Evolutionary conservation across 1,284 basidiomycete species (phyloP), one percentile per base, ranked within the genome.

Genomic region (Blastosporella zonata): DNA sequence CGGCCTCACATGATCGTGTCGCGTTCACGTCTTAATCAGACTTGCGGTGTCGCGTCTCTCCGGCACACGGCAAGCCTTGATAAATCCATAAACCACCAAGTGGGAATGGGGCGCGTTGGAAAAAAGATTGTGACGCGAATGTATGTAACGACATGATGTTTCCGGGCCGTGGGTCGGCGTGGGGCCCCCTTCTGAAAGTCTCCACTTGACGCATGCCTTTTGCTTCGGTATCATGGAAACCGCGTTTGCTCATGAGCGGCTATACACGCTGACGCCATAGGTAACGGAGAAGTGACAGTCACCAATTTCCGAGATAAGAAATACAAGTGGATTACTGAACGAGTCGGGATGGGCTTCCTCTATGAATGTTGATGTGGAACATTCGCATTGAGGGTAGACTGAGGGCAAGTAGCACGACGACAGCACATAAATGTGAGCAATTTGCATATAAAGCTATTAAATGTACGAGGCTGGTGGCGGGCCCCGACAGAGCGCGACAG

Each of bases 1-100:
- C 56, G 56, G 21, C 1, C 8, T 34, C 55, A 59, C 51, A 50
- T 59, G 55, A 59, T 50, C 57, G 55, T 44, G 50, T 46, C 28
- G 29, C 15, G 20, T n/a, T 25, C 23, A n/a, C 9, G n/a, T n/a
- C 6, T 2, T 21, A 22, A 6, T 7, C 1, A n/a, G n/a, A n/a
- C n/a, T n/a, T n/a, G n/a, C n/a, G n/a, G n/a, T n/a, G n/a, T n/a
- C n/a, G n/a, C n/a, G n/a, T n/a, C n/a, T n/a, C n/a, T n/a, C n/a
- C n/a, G n/a, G n/a, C n/a, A n/a, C n/a, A n/a, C n/a, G n/a, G n/a
- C n/a, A n/a, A n/a, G n/a, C n/a, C n/a, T n/a, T n/a, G n/a, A n/a
- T n/a, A n/a, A n/a, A n/a, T n/a, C n/a, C n/a, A n/a, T n/a, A n/a
- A n/a, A n/a, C n/a, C n/a, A n/a, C n/a, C n/a, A n/a, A n/a, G n/a